These are phyloP conservation scores for Thielaviopsis punctulata DNA, from an alignment of 2,329 filamentous ascomycete genomes.

Conservation along the genomic window DNA sequence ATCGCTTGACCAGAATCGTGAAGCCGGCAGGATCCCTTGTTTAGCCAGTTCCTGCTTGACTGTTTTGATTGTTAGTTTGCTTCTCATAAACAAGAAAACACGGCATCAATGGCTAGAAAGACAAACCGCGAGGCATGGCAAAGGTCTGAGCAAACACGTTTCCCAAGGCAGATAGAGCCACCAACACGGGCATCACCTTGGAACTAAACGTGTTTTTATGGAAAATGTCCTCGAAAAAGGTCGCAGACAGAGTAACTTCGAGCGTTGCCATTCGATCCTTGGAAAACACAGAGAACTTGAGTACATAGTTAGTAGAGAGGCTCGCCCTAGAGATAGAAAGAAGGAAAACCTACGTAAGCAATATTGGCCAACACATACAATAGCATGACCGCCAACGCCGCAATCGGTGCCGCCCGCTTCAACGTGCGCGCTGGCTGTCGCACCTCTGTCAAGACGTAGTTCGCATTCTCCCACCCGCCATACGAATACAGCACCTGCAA, in stretches of 20 bases:
- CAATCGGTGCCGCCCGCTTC: constrained; percentile 37
- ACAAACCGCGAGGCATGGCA: constrained; percentile 18
- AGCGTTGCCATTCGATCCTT: constrained; percentile 39
- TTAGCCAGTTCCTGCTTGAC: constrained; percentile 51
- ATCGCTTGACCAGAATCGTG: constrained; percentile 50
- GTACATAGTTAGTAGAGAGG: neutral
- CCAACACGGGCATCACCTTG: constrained; percentile 33
- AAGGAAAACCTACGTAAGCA: constrained; percentile 26
- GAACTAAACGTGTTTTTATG: constrained; percentile 32
- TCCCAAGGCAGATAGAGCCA: constrained; percentile 42
- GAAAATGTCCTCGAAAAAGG: constrained; percentile 46
- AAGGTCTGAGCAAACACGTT: constrained; percentile 34
- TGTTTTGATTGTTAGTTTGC: neutral
- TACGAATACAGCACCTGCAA: constrained; percentile 43
- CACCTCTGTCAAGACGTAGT: constrained; percentile 42
- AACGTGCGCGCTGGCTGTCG: constrained; percentile 37
- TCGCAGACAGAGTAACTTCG: constrained; percentile 40
- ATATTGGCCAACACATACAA: constrained; percentile 48
- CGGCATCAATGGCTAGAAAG: constrained; percentile 17
- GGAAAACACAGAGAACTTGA: constrained; percentile 38
- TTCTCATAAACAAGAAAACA: neutral
- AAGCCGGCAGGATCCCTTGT: constrained; percentile 50
- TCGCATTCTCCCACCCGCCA: constrained; percentile 47
- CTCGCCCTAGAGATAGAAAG: neutral
- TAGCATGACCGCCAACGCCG: constrained; percentile 32